Base-by-base conservation (phyloP, 441 rosid species). In the Pelargonium fulgidum region DNA sequence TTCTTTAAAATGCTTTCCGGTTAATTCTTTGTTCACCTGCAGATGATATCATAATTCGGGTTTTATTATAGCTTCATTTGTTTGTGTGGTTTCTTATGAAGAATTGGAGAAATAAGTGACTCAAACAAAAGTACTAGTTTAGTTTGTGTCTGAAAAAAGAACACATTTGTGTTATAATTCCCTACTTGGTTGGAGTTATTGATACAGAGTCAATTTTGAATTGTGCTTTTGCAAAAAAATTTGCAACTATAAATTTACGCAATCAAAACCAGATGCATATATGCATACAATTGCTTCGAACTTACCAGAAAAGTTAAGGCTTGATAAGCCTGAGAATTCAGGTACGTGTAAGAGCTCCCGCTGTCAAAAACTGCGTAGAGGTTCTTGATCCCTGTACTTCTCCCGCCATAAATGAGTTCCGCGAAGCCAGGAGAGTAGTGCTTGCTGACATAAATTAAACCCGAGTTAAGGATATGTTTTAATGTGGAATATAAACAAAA, bases 281-380 rank as follows among this genome's bases (percentile, higher is more conserved):
- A 64, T 39, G 42, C 42, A 39, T 39, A 39, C 1, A 64, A 9
- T 10, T 42, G 68, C 11, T 70, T 14, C 17, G 33, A 65, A 65
- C 85, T 84, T 76, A 89, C 97, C 84, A 69, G 59, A 24, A 45
- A 78, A 17, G 83, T 67, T 14, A 91, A 54, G 42, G 78, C 82
- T 71, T 85, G 80, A 72, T 89, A 89, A 4, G 89, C 86, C 73
- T 73, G 72, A 10, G 83, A 80, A 66, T 77, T 84, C 61, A 91
- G 71, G 77, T 91, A 91, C n/a, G 88, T 87, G 64, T 84, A 91
- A 45, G 97, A 86, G 77, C 96, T 88, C 44, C 97, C 97, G 20
- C 96, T 89, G 78, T 91, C 97, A 17, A 91, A 82, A 44, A 81
- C 65, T 20, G 74, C 64, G 3, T 24, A 68, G 54, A 91, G 70